Conservation (phyloP, 148 eudicot species). For the Cornus suecica region DNA sequence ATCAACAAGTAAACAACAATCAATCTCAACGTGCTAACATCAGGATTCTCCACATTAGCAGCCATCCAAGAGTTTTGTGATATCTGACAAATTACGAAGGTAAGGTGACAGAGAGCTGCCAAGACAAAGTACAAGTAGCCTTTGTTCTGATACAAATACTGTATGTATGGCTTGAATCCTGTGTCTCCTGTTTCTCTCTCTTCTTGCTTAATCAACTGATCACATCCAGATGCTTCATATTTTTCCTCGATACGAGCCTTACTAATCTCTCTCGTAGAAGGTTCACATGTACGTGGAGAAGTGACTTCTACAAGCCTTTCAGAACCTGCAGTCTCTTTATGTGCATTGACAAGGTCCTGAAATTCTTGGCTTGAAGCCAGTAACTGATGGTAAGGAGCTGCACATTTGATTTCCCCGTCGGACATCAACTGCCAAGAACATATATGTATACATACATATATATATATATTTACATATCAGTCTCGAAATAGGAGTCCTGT, state of each 20-base stretch:
- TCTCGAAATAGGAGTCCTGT: too few species aligned
- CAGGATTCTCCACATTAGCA: too few species aligned
- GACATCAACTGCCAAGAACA: constrained; percentile 22
- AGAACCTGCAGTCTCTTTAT: constrained; percentile 71
- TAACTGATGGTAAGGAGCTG: too few species aligned
- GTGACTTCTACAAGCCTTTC: constrained; percentile 36
- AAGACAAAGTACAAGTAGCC: constrained; percentile 43
- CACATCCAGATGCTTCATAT: constrained; percentile 23
- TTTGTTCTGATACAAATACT: constrained; percentile 51
- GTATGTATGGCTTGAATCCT: too few species aligned
- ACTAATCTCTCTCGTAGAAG: too few species aligned
- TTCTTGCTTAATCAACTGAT: constrained; percentile 71
- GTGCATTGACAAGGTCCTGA: constrained; percentile 61
- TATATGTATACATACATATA: too few species aligned
- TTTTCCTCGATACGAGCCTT: constrained; percentile 20
- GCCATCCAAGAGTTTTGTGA: too few species aligned
- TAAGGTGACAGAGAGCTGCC: constrained; percentile 37
- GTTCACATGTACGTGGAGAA: constrained; percentile 18
- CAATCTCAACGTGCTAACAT: too few species aligned
- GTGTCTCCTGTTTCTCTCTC: constrained; percentile 77
- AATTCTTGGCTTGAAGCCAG: too few species aligned
- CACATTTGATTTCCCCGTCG: too few species aligned
- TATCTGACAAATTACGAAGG: constrained; percentile 46
- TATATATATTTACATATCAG: too few species aligned
- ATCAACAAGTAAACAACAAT: too few species aligned